A percentile compares a stretch with the other conserved stretches of the same genome.
phyloP scores from a whole-genome alignment of 371 early-diverging fungal genomes.

The Furculomyces boomerangus region DNA sequence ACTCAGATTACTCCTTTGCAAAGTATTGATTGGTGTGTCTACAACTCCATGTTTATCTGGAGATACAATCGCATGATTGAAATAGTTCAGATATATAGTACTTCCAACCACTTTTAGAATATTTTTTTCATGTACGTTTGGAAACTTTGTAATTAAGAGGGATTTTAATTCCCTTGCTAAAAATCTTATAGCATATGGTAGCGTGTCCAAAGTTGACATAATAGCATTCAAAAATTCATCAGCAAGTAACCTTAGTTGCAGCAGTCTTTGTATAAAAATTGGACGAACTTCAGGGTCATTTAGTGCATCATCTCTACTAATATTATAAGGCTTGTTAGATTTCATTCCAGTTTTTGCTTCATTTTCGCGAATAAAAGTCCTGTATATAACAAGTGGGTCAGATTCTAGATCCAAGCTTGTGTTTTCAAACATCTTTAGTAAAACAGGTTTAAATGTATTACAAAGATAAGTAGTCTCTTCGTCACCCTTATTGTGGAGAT shows the following conservation, averaged over 20 bases:
- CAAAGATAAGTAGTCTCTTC: slow-evolving; percentile 87
- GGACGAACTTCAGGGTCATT: slow-evolving; percentile 70
- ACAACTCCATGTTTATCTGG: slow-evolving; percentile 94
- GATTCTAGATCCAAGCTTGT: slow-evolving; percentile 70
- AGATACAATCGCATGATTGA: slow-evolving; percentile 95
- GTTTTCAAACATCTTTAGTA: slow-evolving; percentile 56
- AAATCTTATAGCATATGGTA: slow-evolving; percentile 93
- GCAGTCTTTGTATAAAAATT: slow-evolving; percentile 51
- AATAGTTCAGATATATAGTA: slow-evolving; percentile 89
- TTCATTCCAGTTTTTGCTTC: slow-evolving; percentile 77
- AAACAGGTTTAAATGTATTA: slow-evolving; percentile 60
- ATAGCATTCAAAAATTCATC: slow-evolving; percentile 67
- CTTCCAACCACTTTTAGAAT: slow-evolving; percentile 78
- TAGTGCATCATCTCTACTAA: slow-evolving; percentile 61
- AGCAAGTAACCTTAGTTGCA: slow-evolving; percentile 56
- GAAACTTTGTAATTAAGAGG: slow-evolving; percentile 64
- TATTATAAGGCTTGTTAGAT: slow-evolving; percentile 52
- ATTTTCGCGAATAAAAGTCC: slow-evolving; percentile 67
- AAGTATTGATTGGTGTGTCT: slow-evolving; percentile 47
- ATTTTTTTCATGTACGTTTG: slow-evolving; percentile 52
- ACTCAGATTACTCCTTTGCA: slow-evolving; percentile 87
- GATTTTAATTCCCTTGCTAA: slow-evolving; percentile 75
- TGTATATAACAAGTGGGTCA: slow-evolving; percentile 82
- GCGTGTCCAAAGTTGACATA: slow-evolving; percentile 46
- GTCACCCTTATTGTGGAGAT: slow-evolving; percentile 82